These are phyloP conservation scores for Thalassiosira exigua DNA, from an alignment of 352 stramenopile species.

Conservation along the genomic window DNA sequence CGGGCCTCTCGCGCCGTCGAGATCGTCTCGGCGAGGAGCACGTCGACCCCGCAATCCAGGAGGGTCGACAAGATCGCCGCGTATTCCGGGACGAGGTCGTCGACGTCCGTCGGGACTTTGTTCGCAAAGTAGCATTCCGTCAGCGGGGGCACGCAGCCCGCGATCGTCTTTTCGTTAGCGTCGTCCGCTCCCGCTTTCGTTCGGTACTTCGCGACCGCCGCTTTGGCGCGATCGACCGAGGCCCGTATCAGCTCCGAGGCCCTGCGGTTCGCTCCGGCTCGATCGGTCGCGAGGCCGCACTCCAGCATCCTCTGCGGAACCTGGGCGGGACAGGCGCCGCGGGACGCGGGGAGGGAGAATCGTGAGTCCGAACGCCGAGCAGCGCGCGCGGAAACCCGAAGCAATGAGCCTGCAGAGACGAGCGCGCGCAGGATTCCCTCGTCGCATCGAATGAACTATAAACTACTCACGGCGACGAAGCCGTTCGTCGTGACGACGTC, in stretches of 20 bases:
- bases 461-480: constrained; percentile 45
- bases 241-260: constrained; percentile 40
- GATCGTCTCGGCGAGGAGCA: constrained; percentile 54
- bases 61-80: constrained; percentile 39
- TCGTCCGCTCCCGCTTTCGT: not conserved
- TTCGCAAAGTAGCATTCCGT: constrained; percentile 56
- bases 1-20: constrained; percentile 48
- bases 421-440: not conserved
- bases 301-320: constrained; percentile 42
- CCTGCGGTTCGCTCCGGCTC: constrained; percentile 9
- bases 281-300: constrained; percentile 33
- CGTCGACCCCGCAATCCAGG: constrained; percentile 37
- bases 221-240: constrained; percentile 45
- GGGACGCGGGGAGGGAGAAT: no score
- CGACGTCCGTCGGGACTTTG: constrained; percentile 31
- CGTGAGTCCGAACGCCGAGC: no score
- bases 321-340: constrained; percentile 8
- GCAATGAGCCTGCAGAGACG: not conserved
- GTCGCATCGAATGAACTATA: no score
- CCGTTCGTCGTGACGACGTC: constrained; percentile 61
- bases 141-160: constrained; percentile 48
- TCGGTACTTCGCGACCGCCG: constrained; percentile 23
- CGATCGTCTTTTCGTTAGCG: constrained; percentile 15
- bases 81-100: constrained; percentile 40
- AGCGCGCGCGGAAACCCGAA: no score